Base-by-base conservation (phyloP, 2,329 filamentous ascomycete genomes). In the Alternaria sp. region DNA sequence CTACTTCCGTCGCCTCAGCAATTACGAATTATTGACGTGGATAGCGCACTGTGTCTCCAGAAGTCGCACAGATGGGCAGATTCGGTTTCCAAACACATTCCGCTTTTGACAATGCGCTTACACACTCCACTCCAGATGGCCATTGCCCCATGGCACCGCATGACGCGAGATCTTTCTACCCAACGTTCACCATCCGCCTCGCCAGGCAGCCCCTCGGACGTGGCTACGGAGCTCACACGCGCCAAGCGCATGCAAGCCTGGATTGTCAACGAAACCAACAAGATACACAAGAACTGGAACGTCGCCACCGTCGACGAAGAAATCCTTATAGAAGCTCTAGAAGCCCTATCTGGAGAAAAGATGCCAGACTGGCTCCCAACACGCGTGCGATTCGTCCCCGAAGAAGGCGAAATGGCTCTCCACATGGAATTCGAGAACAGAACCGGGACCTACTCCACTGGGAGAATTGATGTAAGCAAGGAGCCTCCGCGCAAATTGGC, bases 351-450 rank as follows among this genome's bases (percentile, higher is more conserved):
- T 4, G 73, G 73, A 23, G 73, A 72, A 8, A 50, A 66, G 13
- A 74, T 76, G 13, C 73, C 73, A 3, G 67, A 71, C 17, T 77
- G 75, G 75, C 55, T 77, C 12, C 75, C 75, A 5, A 62, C 70
- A 11, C 65, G 67, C 8, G 68, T 77, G 4, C 67, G 67, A 3
- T 77, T 76, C 17, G 72, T 74, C 28, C 61, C 63, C 3, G 70
- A 77, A 60, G 70, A 75, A 15, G 74, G 74, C 11, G 67, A 73
- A 6, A 72, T 75, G 68, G 70, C 73, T 3, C 72, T 77, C 66
- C 74, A 71, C 45, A 61, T 76, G n/a, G 72, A 75, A 11, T 77
- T 70, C 26, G 66, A 71, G 30, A 67, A 71, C 13, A 46, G 62
- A 28, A 57, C 57, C 6, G 65, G 67, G 2, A 63, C 40, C 12